Conservation (phyloP, 2,329 filamentous ascomycete species). For the Aspergillus amoenus region DNA sequence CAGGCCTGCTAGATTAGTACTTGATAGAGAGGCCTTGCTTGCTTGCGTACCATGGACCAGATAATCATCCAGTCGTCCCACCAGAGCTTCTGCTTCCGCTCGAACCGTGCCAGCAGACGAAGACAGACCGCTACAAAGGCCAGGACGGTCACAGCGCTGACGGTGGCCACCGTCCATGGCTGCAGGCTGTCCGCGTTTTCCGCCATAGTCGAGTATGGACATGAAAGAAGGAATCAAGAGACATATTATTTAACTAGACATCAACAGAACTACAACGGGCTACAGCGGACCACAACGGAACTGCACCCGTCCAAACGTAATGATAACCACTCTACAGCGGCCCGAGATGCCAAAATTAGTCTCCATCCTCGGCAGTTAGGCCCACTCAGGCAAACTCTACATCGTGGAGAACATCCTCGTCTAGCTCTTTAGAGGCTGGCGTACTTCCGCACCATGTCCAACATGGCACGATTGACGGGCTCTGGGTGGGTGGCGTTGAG, state of each 20-base stretch:
- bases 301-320: too few species aligned
- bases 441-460: conserved; percentile 28
- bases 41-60: conserved; percentile 45
- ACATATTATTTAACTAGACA: too few species aligned
- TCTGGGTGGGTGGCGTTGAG: conserved; percentile 48
- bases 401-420: background rate
- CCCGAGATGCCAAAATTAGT: too few species aligned
- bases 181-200: conserved; percentile 35
- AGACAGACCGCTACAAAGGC: conserved; percentile 41
- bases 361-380: too few species aligned
- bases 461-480: conserved; percentile 38
- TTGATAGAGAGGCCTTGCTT: too few species aligned
- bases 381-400: background rate
- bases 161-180: conserved; percentile 45
- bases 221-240: too few species aligned
- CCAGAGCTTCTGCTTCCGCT: conserved; percentile 48
- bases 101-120: conserved; percentile 43
- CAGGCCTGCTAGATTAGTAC: conserved; percentile 14
- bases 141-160: conserved; percentile 44
- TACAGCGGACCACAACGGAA: too few species aligned
- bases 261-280: too few species aligned
- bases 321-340: too few species aligned
- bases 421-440: background rate
- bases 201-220: too few species aligned
- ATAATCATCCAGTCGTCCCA: conserved; percentile 54